Conservation (phyloP, 1,139 yeast species). For the Suhomyces kunorum region DNA sequence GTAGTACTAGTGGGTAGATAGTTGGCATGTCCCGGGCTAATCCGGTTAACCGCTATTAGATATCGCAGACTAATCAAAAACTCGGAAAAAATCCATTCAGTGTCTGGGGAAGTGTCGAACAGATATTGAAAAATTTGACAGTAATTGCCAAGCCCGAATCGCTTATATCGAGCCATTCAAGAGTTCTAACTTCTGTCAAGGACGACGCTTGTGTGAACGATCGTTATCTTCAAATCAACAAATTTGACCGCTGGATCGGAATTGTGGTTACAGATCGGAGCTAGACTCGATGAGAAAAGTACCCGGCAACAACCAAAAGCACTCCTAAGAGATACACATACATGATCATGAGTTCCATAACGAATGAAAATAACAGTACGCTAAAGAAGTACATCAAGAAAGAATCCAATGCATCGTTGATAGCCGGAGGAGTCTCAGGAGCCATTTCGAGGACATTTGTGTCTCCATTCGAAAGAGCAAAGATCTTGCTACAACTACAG, state of each 20-base stretch:
- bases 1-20: too few species aligned
- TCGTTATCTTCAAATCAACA: too few species aligned
- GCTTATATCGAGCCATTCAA: too few species aligned
- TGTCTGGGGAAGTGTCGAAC: background rate
- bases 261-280: too few species aligned
- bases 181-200: too few species aligned
- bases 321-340: background rate
- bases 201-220: too few species aligned
- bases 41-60: background rate
- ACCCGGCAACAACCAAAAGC: background rate
- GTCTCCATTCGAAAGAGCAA: constrained; percentile 93
- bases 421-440: constrained; percentile 72
- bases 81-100: background rate
- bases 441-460: constrained; percentile 91
- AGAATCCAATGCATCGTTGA: constrained; percentile 62
- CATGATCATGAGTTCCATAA: background rate
- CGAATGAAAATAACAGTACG: background rate
- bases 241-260: too few species aligned
- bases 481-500: constrained; percentile 87
- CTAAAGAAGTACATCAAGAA: constrained; percentile 39
- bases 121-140: too few species aligned
- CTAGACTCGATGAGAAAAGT: background rate
- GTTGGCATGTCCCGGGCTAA: too few species aligned
- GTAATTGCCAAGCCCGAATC: too few species aligned
- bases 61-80: background rate